Evolutionary conservation across 495 filamentous ascomycete species (phyloP).

Genomic region (Annulohypoxylon nitens): DNA sequence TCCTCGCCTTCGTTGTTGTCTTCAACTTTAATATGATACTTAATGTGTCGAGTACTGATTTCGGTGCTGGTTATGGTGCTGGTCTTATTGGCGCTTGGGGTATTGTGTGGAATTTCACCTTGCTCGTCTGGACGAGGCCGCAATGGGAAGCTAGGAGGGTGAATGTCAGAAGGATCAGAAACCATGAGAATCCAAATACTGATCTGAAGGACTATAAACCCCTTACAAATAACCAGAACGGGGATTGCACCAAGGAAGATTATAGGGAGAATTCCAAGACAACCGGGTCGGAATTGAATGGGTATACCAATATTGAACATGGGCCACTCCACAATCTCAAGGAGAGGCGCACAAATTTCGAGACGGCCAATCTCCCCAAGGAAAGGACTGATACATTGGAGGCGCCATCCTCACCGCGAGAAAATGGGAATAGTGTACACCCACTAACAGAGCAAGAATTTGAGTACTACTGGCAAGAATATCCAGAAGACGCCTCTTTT

Average conservation of each 20-base stretch:
- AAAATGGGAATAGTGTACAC: conserved; percentile 8
- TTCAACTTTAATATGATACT: conserved; percentile 60
- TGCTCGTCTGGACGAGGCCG: conserved; percentile 74
- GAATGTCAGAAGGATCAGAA: conserved; percentile 60
- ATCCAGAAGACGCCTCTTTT: conserved; percentile 68
- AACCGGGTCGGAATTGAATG: conserved; percentile 26
- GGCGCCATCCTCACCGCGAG: conserved; percentile 15
- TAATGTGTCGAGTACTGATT: conserved; percentile 65
- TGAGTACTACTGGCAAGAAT: conserved; percentile 78
- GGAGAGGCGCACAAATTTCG: not conserved
- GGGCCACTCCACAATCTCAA: not conserved
- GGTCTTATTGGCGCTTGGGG: conserved; percentile 76
- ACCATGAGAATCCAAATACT: conserved; percentile 42
- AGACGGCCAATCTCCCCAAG: not conserved
- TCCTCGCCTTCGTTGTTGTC: conserved; percentile 60
- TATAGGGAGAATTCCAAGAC: not conserved
- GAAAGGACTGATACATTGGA: conserved; percentile 6
- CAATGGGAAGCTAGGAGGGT: conserved; percentile 78
- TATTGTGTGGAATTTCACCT: conserved; percentile 71
- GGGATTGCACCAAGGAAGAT: not conserved
- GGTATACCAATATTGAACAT: conserved; percentile 1
- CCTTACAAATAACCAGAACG: not conserved
- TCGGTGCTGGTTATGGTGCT: conserved; percentile 74
- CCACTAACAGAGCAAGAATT: conserved; percentile 40
- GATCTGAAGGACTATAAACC: not conserved